Conservation (phyloP, 371 early-diverging fungal species). For the Racocetra persica region DNA sequence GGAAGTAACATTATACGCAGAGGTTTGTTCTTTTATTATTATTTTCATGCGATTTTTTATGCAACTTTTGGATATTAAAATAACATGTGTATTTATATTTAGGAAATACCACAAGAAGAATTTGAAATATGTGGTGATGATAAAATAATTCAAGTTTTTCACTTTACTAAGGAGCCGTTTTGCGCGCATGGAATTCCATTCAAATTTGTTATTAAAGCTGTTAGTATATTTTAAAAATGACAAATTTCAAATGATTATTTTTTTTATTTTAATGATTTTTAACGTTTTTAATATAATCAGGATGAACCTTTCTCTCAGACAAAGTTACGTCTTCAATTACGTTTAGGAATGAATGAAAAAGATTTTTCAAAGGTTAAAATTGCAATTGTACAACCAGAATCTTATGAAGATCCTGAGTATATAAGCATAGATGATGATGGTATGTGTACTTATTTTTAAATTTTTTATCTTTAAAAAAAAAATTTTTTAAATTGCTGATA, state of each 20-base stretch:
- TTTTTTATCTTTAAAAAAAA: neutral
- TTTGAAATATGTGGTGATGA: conserved; percentile 56
- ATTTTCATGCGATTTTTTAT: too few relatives aligned
- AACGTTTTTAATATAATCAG: too few relatives aligned
- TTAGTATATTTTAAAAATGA: conserved; percentile 43
- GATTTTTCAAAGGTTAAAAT: too few relatives aligned
- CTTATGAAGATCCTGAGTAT: conserved; percentile 40
- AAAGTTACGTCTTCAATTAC: too few relatives aligned
- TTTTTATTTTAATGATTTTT: too few relatives aligned
- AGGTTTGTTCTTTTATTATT: conserved; percentile 24
- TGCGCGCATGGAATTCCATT: conserved; percentile 88
- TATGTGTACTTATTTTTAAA: conserved; percentile 2
- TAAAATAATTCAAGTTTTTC: conserved; percentile 68
- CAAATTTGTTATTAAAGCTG: conserved; percentile 69
- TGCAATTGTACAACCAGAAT: conserved; percentile 54
- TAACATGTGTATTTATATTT: neutral
- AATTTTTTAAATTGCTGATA: neutral
- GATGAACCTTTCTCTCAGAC: too few relatives aligned
- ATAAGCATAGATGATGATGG: conserved; percentile 27
- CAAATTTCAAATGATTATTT: too few relatives aligned
- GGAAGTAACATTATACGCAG: conserved; percentile 49
- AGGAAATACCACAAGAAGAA: conserved; percentile 75
- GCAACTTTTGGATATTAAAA: too few relatives aligned
- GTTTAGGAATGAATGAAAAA: too few relatives aligned
- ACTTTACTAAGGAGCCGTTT: conserved; percentile 71